phyloP scores from a whole-genome alignment of 345 rosid genomes.

The Ceriops tagal region DNA sequence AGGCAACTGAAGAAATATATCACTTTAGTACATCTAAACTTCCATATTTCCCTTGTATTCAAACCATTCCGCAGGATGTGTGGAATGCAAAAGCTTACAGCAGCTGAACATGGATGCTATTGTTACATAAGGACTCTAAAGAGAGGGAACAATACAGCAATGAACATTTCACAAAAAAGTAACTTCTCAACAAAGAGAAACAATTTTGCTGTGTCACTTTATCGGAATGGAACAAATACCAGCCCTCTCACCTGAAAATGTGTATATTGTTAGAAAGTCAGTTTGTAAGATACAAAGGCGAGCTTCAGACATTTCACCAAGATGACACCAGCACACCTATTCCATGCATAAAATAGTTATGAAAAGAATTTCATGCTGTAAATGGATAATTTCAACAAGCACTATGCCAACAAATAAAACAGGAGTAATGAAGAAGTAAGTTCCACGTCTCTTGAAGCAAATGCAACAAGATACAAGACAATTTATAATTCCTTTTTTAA shows the following conservation, averaged over 20 bases:
- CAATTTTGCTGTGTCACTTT: background rate
- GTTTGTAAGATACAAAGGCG: conserved; percentile 69
- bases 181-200: background rate
- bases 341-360: background rate
- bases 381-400: background rate
- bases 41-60: too few relatives aligned
- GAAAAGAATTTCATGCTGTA: background rate
- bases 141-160: background rate
- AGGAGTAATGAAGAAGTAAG: background rate
- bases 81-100: too few relatives aligned
- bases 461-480: too few relatives aligned
- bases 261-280: conserved; percentile 69
- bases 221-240: conserved; percentile 1
- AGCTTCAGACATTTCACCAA: conserved; percentile 59
- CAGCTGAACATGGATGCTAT: too few relatives aligned
- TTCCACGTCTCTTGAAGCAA: background rate
- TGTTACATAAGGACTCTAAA: too few relatives aligned
- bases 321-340: conserved; percentile 88
- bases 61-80: too few relatives aligned
- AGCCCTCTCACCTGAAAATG: conserved; percentile 56
- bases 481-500: too few relatives aligned
- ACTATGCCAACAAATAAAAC: background rate
- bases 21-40: too few relatives aligned
- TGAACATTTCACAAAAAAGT: background rate
- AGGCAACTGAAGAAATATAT: too few relatives aligned